Base-by-base conservation (phyloP, 1,284 basidiomycete species). In the Takashimella tepidaria region DNA sequence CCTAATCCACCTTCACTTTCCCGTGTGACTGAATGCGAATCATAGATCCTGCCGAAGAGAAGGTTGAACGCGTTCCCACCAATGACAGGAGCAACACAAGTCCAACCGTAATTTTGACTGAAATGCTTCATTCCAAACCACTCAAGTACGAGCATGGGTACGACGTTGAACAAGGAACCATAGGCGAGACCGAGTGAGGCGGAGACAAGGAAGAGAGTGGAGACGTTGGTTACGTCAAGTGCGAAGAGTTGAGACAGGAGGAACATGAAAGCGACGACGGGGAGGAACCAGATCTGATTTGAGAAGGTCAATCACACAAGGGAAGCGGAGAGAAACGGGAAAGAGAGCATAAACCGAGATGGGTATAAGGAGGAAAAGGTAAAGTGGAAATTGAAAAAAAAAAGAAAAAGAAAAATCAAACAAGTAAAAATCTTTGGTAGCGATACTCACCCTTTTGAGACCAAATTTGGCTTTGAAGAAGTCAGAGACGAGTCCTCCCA, bases 41-140 rank as follows among this genome's bases (percentile, higher is more conserved):
- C 90, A 41, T 90, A 79, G 58, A 88, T 85, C 41, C 77, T 77
- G 0, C 92, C 92, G 66, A 93, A 95, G 42, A 87, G 77, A 41
- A 93, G 66, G 41, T 89, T 91, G 74, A 92, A 89, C 1, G 90
- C 49, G 75, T 93, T 95, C 0, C 88, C 88, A 5, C 87, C 88
- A 2, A 92, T 47, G 54, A 91, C 80, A 1, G 92, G 89, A 0
- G 86, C 82, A 19, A 92, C 74, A 5, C 83, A 83, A 24, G 87
- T 79, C 67, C 83, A 88, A 16, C 92, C 92, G 85, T 85, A 92
- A 71, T 93, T 95, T 86, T 85, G 13, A 76, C 84, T 85, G 56
- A 56, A 56, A 47, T 66, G 50, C 47, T 85, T 76, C 68, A 91
- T 78, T 5, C 91, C 90, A 62, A 92, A 93, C 87, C 87, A 91